These are phyloP conservation scores for Colletotrichum musicola DNA, from an alignment of 2,329 filamentous ascomycete genomes.

Conservation along the genomic window DNA sequence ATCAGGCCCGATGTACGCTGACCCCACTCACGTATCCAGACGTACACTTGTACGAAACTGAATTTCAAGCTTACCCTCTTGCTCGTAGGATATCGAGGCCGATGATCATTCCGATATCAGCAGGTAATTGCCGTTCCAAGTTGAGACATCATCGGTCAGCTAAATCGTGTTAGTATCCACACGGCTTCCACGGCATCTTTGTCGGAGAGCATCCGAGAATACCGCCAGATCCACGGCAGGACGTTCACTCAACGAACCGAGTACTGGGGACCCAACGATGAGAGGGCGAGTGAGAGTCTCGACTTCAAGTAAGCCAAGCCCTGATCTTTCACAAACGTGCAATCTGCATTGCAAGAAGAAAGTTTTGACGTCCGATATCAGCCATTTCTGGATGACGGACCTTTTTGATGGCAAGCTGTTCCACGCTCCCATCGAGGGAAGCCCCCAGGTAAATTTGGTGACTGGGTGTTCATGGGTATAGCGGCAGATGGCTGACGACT, in stretches of 20 bases:
- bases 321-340: too few relatives aligned
- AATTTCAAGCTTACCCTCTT: background rate
- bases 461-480: too few relatives aligned
- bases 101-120: background rate
- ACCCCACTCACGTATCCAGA: background rate
- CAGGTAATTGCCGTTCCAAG: background rate
- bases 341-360: too few relatives aligned
- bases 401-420: slow-evolving; percentile 51
- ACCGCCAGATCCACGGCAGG: slow-evolving; percentile 47
- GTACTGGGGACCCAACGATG: slow-evolving; percentile 43
- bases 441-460: slow-evolving; percentile 39
- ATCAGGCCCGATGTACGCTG: background rate
- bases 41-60: background rate
- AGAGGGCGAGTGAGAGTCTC: slow-evolving; percentile 40
- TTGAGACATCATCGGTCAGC: background rate
- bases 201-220: slow-evolving; percentile 48
- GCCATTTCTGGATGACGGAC: slow-evolving; percentile 37
- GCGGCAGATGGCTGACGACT: background rate
- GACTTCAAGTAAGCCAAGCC: slow-evolving; percentile 9
- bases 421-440: slow-evolving; percentile 51
- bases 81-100: background rate
- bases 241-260: slow-evolving; percentile 44
- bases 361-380: too few relatives aligned
- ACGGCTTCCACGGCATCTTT: slow-evolving; percentile 46
- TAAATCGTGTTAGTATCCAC: background rate